Evolutionary conservation across 2,329 filamentous ascomycete genomes (phyloP).

Genomic region (Coniochaeta sp.): DNA sequence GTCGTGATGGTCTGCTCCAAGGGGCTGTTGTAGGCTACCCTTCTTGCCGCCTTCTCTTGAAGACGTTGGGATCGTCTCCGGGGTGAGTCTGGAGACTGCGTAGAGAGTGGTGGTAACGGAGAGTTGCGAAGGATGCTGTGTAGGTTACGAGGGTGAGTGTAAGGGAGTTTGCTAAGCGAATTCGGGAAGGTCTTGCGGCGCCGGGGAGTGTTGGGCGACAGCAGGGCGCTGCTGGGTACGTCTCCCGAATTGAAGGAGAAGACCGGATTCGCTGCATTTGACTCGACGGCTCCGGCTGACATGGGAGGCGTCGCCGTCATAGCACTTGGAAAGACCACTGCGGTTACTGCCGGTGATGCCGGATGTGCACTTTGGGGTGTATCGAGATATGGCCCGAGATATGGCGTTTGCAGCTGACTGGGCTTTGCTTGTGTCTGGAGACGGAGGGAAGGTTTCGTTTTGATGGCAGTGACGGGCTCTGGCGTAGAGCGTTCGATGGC

Average conservation of each 20-base stretch:
- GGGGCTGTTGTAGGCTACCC: slow-evolving; percentile 56
- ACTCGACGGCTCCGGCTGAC: slow-evolving; percentile 44
- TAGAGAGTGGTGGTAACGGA: slow-evolving; percentile 46
- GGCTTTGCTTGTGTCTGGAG: slow-evolving; percentile 27
- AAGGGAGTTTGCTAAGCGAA: slow-evolving; percentile 35
- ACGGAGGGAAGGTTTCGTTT: slow-evolving; percentile 29
- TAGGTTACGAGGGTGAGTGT: slow-evolving; percentile 49
- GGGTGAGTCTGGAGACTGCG: slow-evolving; percentile 43
- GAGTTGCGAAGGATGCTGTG: slow-evolving; percentile 62
- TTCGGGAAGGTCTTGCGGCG: slow-evolving; percentile 27
- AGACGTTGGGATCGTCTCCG: slow-evolving; percentile 46
- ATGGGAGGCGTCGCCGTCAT: slow-evolving; percentile 55
- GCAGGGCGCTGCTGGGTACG: slow-evolving; percentile 6
- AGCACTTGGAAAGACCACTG: slow-evolving; percentile 42
- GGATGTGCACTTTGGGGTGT: slow-evolving; percentile 47
- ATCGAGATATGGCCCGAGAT: slow-evolving; percentile 39
- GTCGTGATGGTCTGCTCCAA: slow-evolving; percentile 58
- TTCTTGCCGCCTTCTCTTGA: slow-evolving; percentile 45
- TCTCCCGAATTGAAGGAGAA: slow-evolving; percentile 35
- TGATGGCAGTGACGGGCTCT: slow-evolving; percentile 36
- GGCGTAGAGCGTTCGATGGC: slow-evolving; percentile 54
- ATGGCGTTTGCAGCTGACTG: slow-evolving; percentile 33
- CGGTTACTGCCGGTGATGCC: slow-evolving; percentile 36
- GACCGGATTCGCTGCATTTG: slow-evolving; percentile 24
- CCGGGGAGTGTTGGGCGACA: slow-evolving; percentile 28